Percentiles rank a stretch among this genome's conserved stretches.
These are phyloP conservation scores for Elsinoe necatrix DNA, from an alignment of 2,329 filamentous ascomycete genomes.

Conservation along the genomic window DNA sequence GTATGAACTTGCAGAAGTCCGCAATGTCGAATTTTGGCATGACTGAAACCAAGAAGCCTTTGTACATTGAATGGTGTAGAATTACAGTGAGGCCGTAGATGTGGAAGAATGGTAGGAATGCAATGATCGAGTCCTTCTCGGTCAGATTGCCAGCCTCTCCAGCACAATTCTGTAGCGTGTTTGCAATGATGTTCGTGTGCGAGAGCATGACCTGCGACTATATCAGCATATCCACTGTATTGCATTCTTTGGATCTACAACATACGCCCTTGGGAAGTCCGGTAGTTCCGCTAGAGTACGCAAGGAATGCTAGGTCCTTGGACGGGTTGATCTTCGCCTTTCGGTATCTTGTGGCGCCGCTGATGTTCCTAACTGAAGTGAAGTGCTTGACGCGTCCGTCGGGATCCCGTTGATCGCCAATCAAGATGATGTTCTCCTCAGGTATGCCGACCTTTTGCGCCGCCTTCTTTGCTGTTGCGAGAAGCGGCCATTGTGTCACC, in stretches of 20 bases:
- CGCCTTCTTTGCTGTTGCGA: constrained; percentile 58
- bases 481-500: constrained; percentile 60
- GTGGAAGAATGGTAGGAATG: constrained; percentile 82
- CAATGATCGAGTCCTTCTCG: constrained; percentile 59
- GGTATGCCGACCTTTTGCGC: constrained; percentile 62
- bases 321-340: constrained; percentile 56
- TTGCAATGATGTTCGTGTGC: constrained; percentile 69
- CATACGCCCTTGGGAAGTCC: constrained; percentile 87
- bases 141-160: constrained; percentile 45
- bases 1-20: constrained; percentile 66
- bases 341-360: constrained; percentile 50
- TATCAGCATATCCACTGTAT: background rate
- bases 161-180: constrained; percentile 42
- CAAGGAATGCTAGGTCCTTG: constrained; percentile 72
- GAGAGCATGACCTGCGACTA: constrained; percentile 43
- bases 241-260: background rate
- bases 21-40: constrained; percentile 77
- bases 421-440: constrained; percentile 62
- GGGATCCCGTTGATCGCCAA: constrained; percentile 61
- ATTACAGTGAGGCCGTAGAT: constrained; percentile 78
- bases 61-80: constrained; percentile 58
- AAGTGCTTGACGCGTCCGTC: constrained; percentile 60
- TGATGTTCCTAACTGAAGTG: constrained; percentile 57
- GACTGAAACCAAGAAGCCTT: constrained; percentile 58
- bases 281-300: constrained; percentile 85